A percentile compares a stretch with the other conserved stretches of the same genome.
phyloP scores from a whole-genome alignment of 345 rosid genomes.

The Salix brachista region DNA sequence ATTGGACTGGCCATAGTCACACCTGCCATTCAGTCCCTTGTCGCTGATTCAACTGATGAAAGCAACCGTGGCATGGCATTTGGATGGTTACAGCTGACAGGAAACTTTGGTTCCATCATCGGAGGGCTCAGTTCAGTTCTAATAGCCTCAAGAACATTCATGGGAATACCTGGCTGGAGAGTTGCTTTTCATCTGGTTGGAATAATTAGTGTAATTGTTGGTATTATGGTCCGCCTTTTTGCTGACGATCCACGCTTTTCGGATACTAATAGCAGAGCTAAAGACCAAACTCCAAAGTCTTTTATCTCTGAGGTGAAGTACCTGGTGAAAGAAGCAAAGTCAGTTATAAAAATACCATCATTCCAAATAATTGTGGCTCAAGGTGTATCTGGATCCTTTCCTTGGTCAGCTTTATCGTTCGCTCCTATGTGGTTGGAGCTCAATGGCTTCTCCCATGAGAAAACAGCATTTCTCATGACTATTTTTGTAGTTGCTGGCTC shows the following conservation, averaged over 20 bases:
- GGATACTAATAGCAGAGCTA: slow-evolving; percentile 11
- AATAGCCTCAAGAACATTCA: slow-evolving; percentile 56
- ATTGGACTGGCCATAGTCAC: slow-evolving; percentile 79
- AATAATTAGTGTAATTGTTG: slow-evolving; percentile 55
- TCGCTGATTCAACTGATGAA: slow-evolving; percentile 77
- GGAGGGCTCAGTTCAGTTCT: slow-evolving; percentile 54
- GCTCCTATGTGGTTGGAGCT: slow-evolving; percentile 68
- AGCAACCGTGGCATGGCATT: slow-evolving; percentile 71
- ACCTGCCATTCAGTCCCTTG: slow-evolving; percentile 78
- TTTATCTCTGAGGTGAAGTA: slow-evolving; percentile 40
- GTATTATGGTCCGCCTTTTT: slow-evolving; percentile 49
- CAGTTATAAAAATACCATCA: slow-evolving; percentile 52
- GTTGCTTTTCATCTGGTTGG: slow-evolving; percentile 63
- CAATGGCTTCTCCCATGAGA: slow-evolving; percentile 55
- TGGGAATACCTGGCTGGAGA: slow-evolving; percentile 78
- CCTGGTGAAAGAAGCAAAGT: slow-evolving; percentile 43
- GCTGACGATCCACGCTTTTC: slow-evolving; percentile 61
- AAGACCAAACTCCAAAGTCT: slow-evolving; percentile 20
- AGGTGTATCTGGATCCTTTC: slow-evolving; percentile 60
- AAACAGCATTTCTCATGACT: slow-evolving; percentile 46
- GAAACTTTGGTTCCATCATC: slow-evolving; percentile 53
- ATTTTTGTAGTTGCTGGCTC: slow-evolving; percentile 36
- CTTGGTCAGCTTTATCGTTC: slow-evolving; percentile 63
- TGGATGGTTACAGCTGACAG: slow-evolving; percentile 71
- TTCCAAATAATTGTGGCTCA: slow-evolving; percentile 70